Base-by-base conservation (phyloP, 1,284 basidiomycete genomes). In the Cutaneotrichosporon dermatis region DNA sequence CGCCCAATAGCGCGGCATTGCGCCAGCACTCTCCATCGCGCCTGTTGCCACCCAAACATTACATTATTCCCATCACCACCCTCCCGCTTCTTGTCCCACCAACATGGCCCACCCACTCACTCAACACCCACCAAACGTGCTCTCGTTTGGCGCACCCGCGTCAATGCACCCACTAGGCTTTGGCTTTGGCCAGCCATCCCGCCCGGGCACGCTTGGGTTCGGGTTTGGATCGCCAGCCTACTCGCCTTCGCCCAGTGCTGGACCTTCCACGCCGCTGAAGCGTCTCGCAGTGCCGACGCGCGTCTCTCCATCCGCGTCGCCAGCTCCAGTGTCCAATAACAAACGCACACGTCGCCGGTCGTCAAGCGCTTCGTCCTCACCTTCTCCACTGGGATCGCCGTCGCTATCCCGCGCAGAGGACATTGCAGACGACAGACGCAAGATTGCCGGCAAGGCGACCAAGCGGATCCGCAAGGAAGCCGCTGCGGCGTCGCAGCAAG, bases 71-170 rank as follows among this genome's bases (percentile, higher is more conserved):
- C 25, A 25, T 25, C 43, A 44, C 43, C 43, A 13, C 44, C 4
- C 33, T 13, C 10, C 46, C 46, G 12, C 9, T 25, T 11, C 45
- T 6, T 40, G 12, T 12, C 40, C 35, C 39, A 25, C 12, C 58
- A 57, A 46, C 52, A 76, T 76, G 75, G 73, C 75, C 25, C 71
- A 74, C 54, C 73, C 75, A 10, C 66, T 75, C 57, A 73, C 73
- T 36, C 73, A 75, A 63, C 73, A 74, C 49, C 73, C 75, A 1
- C 67, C 71, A 39, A 71, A 71, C 52, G 65, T 73, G 43, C 63
- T 75, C 36, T 60, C 67, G 12, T 76, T 76, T 52, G 60, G 68
- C 40, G 71, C 71, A 25, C 73, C 72, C 36, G 66, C 71, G 9
- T 66, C 69, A 4, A 69, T 71, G 34, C 72, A 72, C 10, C 69